Conservation (phyloP, 1,284 basidiomycete genomes). For the Cryptococcus jaspeensis region DNA sequence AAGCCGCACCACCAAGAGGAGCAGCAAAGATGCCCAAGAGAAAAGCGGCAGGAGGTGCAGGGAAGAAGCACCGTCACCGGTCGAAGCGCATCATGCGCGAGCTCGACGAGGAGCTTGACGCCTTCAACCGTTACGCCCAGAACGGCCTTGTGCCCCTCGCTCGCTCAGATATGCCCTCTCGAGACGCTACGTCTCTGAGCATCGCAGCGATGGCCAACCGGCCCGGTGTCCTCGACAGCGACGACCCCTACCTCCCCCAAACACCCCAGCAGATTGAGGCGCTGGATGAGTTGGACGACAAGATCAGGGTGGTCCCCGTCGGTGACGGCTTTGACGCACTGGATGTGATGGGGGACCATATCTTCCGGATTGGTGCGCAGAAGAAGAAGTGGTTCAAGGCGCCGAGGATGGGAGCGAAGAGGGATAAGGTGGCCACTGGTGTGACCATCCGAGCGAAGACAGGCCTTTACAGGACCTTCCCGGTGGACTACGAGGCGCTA, state of each 20-base stretch:
- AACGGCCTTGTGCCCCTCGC: constrained; percentile 22
- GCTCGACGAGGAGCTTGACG: constrained; percentile 32
- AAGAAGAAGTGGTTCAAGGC: constrained; percentile 42
- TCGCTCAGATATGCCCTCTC: not conserved
- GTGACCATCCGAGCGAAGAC: constrained; percentile 38
- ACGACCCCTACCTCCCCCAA: constrained; percentile 6
- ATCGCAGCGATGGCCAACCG: too few relatives aligned
- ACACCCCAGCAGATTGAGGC: not conserved
- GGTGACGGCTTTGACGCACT: constrained; percentile 43
- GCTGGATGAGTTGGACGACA: constrained; percentile 3
- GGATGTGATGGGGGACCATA: constrained; percentile 45
- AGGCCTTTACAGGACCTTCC: constrained; percentile 40
- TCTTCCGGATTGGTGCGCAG: constrained; percentile 39
- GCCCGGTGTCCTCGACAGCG: constrained; percentile 6
- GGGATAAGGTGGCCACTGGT: constrained; percentile 32
- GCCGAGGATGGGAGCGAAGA: constrained; percentile 25
- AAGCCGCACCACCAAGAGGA: constrained; percentile 18
- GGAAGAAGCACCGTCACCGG: constrained; percentile 15
- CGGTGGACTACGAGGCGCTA: constrained; percentile 33
- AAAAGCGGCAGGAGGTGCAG: not conserved
- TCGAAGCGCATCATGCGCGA: constrained; percentile 24
- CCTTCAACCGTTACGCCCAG: constrained; percentile 33
- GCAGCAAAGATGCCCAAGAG: constrained; percentile 4
- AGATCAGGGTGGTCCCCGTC: constrained; percentile 24
- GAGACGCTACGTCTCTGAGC: constrained; percentile 5